Conservation (phyloP, 139 green algal genomes). For the Auxenochlorella pyrenoidosa region DNA sequence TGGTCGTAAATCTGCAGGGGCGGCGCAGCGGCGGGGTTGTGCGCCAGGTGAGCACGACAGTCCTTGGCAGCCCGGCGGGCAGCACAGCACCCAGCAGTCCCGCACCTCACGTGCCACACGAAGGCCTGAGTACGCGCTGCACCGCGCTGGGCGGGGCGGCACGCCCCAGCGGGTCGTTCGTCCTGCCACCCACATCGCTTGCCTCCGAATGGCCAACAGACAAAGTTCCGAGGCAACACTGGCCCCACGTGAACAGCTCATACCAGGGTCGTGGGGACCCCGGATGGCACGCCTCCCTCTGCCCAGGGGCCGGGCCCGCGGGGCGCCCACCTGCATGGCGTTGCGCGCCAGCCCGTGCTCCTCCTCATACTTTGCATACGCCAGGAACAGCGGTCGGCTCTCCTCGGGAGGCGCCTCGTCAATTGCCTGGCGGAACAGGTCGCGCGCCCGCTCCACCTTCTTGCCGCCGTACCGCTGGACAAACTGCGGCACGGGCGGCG, state of each 20-base stretch:
- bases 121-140: too few relatives aligned
- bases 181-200: too few relatives aligned
- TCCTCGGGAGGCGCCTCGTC: conserved; percentile 61
- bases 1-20: conserved; percentile 68
- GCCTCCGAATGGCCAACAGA: too few relatives aligned
- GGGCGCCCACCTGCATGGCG: conserved; percentile 82
- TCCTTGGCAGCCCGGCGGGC: too few relatives aligned
- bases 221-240: too few relatives aligned
- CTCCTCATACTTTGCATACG: conserved; percentile 95
- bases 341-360: conserved; percentile 88
- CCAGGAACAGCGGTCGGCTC: conserved; percentile 77
- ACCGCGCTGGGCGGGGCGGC: not conserved
- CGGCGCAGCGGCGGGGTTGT: too few relatives aligned
- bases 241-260: not conserved
- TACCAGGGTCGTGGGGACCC: too few relatives aligned
- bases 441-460: conserved; percentile 95
- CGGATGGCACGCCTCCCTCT: too few relatives aligned
- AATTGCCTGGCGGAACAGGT: conserved; percentile 96
- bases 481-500: conserved; percentile 41
- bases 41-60: not conserved
- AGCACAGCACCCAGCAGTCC: too few relatives aligned
- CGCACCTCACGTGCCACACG: not conserved
- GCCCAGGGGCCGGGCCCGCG: too few relatives aligned
- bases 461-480: conserved; percentile 85
- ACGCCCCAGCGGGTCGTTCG: not conserved